These are phyloP conservation scores for Glonium stellatum DNA, from an alignment of 495 filamentous ascomycete species.

Conservation along the genomic window DNA sequence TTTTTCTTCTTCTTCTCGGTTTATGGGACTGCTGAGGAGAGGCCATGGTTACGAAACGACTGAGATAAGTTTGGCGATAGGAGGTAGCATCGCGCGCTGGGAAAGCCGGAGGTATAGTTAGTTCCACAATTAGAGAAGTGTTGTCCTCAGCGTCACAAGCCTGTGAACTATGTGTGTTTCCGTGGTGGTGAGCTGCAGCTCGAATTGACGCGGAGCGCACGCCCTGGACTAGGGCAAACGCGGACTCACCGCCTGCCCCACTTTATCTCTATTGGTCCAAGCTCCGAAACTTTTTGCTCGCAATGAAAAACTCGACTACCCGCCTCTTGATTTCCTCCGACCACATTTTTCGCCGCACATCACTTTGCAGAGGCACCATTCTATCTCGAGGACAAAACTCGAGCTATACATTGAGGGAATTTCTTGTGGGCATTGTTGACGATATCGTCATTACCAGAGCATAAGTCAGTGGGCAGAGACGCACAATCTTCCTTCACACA, in stretches of 20 bases:
- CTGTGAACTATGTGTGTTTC: too few relatives aligned
- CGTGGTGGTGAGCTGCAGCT: neutral
- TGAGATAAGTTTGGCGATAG: neutral
- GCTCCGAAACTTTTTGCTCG: constrained; percentile 10
- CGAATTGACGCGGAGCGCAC: neutral
- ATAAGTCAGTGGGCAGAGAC: constrained; percentile 31
- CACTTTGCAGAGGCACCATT: constrained; percentile 2
- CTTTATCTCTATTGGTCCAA: neutral
- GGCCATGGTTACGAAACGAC: constrained; percentile 15
- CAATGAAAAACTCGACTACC: neutral
- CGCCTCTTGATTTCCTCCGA: constrained; percentile 7
- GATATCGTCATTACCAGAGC: constrained; percentile 16
- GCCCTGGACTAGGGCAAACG: neutral
- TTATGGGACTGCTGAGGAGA: constrained; percentile 43
- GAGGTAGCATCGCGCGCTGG: neutral
- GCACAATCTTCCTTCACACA: constrained; percentile 26
- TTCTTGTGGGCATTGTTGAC: constrained; percentile 6
- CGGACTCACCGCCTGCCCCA: neutral
- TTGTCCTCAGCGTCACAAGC: too few relatives aligned
- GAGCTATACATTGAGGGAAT: constrained; percentile 18
- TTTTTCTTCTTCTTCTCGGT: constrained; percentile 54
- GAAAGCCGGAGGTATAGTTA: neutral
- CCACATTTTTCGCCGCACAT: constrained; percentile 2
- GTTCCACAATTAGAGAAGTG: too few relatives aligned
- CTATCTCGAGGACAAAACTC: constrained; percentile 3